A percentile compares a stretch with the other conserved stretches of the same genome.
Evolutionary conservation across 2,329 filamentous ascomycete genomes (phyloP).

Genomic region (Phialophora expanda): DNA sequence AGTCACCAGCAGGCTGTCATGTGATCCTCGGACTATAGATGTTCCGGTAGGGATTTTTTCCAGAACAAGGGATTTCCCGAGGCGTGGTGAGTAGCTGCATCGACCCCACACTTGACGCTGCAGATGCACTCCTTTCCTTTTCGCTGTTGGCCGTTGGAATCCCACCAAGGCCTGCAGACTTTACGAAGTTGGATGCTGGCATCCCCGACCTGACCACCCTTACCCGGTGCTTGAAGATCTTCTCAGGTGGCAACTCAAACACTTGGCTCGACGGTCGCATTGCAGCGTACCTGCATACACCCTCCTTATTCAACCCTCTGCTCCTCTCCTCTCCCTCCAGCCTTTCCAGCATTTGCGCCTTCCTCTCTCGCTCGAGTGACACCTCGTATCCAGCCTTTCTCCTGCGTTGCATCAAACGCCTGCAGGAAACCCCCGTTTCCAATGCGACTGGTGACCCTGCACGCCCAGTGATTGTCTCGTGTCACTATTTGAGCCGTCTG

Average conservation of each 20-base stretch:
- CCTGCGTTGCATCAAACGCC: background rate
- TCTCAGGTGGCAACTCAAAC: constrained; percentile 6
- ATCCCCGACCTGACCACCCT: constrained; percentile 5
- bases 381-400: background rate
- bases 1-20: background rate
- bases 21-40: background rate
- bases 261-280: constrained; percentile 12
- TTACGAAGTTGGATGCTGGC: constrained; percentile 5
- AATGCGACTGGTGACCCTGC: constrained; percentile 9
- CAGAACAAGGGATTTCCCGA: background rate
- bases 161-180: background rate
- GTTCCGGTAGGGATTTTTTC: background rate
- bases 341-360: constrained; percentile 4
- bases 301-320: background rate
- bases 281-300: constrained; percentile 13
- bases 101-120: background rate
- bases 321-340: constrained; percentile 3
- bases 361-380: constrained; percentile 1
- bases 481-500: constrained; percentile 7
- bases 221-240: background rate
- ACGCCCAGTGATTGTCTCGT: constrained; percentile 1
- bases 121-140: background rate
- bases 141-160: background rate
- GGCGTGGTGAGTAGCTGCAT: background rate
- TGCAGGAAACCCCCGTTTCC: background rate